These are phyloP conservation scores for Xylaria sp. DNA, from an alignment of 2,329 filamentous ascomycete genomes.

Conservation along the genomic window DNA sequence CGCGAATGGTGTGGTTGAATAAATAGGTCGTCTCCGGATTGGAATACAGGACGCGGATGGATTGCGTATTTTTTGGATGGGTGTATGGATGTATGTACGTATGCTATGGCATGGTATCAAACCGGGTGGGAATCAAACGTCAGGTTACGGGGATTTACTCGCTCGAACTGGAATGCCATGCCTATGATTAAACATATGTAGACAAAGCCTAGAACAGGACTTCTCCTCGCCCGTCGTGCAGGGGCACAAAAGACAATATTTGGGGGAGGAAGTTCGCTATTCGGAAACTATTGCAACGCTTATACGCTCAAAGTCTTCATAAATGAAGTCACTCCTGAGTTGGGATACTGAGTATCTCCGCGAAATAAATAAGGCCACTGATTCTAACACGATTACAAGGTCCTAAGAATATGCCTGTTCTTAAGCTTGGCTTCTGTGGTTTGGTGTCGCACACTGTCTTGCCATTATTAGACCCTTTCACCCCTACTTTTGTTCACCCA, in stretches of 20 bases:
- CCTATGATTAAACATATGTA: not conserved
- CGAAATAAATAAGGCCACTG: slow-evolving; percentile 4
- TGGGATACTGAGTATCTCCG: slow-evolving; percentile 1
- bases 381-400: not conserved
- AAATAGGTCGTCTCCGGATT: slow-evolving; percentile 6
- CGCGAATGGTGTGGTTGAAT: not conserved
- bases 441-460: not conserved
- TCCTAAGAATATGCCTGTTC: not conserved
- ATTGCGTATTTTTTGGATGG: not conserved
- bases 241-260: not conserved
- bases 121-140: slow-evolving; percentile 15
- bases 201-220: not conserved
- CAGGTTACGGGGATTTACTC: slow-evolving; percentile 3
- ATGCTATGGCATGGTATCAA: not conserved
- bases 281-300: not conserved
- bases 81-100: slow-evolving; percentile 9
- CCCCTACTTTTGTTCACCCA: not conserved
- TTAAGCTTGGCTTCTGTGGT: not conserved
- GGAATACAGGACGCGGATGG: not conserved
- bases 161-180: not conserved
- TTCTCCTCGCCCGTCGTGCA: not conserved
- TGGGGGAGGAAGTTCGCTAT: not conserved
- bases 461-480: not conserved
- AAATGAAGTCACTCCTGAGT: not conserved
- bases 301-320: not conserved